These are phyloP conservation scores for Ophiostoma sp. DNA, from an alignment of 2,329 filamentous ascomycete genomes.

Conservation along the genomic window DNA sequence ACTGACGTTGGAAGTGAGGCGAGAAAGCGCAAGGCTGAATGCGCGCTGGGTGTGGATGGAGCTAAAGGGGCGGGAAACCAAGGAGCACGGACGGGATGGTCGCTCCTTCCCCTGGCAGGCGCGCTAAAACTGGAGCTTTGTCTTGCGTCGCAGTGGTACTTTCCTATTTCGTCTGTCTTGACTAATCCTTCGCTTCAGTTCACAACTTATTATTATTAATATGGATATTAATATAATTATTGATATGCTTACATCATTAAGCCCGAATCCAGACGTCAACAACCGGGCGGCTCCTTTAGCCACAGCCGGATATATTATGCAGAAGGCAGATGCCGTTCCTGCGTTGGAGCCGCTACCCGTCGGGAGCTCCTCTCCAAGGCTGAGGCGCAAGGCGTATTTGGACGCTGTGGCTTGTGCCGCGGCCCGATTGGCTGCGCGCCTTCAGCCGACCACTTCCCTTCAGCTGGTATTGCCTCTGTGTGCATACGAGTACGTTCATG, in stretches of 20 bases:
- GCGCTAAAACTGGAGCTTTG: conserved; percentile 9
- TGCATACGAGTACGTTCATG: background rate
- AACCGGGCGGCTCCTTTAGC: background rate
- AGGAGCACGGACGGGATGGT: background rate
- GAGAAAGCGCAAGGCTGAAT: conserved; percentile 12
- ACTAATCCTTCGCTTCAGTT: background rate
- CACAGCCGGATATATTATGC: too few relatives aligned
- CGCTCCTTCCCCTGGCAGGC: background rate
- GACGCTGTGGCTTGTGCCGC: conserved; percentile 12
- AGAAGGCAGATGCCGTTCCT: background rate
- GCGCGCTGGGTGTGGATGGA: background rate
- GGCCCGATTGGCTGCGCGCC: conserved; percentile 16
- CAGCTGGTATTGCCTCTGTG: conserved; percentile 4
- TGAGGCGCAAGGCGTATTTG: conserved; percentile 21
- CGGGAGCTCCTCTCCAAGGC: conserved; percentile 15
- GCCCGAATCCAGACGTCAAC: background rate
- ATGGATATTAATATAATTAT: background rate
- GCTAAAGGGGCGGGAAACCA: conserved; percentile 10
- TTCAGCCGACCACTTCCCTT: background rate
- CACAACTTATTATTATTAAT: background rate
- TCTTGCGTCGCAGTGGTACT: background rate
- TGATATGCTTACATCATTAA: background rate
- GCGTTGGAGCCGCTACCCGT: background rate
- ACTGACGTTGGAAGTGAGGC: conserved; percentile 4
- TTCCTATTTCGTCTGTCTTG: background rate